phyloP scores from a whole-genome alignment of 345 rosid species.

The Populus ilicifolia region DNA sequence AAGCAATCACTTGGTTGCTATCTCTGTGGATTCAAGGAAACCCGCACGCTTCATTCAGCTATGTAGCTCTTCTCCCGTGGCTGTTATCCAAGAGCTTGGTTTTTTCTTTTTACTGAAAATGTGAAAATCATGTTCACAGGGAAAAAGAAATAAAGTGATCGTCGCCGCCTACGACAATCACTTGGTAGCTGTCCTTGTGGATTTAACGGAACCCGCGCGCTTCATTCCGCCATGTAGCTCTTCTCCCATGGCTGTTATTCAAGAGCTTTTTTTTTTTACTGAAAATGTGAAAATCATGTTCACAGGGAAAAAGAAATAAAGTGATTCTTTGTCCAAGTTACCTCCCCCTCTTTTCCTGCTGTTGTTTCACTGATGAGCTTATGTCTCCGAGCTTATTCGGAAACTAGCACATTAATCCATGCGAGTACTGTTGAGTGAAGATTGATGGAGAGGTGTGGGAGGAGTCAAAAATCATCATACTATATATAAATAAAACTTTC shows the following conservation, averaged over 20 bases:
- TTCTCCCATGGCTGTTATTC: not conserved
- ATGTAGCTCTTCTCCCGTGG: conserved; percentile 32
- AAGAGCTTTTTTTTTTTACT: not conserved
- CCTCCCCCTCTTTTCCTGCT: not conserved
- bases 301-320: not conserved
- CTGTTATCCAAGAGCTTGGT: not conserved
- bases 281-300: not conserved
- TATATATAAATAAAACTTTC: too few relatives aligned
- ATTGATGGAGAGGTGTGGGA: too few relatives aligned
- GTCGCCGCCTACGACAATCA: not conserved
- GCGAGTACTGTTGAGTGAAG: too few relatives aligned
- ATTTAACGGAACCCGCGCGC: conserved; percentile 43
- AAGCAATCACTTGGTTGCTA: conserved; percentile 17
- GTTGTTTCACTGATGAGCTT: not conserved
- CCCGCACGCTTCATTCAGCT: conserved; percentile 53
- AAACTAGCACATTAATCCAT: too few relatives aligned
- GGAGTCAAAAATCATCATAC: too few relatives aligned
- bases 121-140: not conserved
- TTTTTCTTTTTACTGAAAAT: not conserved
- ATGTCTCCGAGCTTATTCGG: not conserved
- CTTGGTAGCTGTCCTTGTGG: conserved; percentile 51
- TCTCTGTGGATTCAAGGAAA: conserved; percentile 60
- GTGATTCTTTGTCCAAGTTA: not conserved
- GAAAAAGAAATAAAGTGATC: not conserved
- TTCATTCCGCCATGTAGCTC: conserved; percentile 61